These are phyloP conservation scores for Penicillium rolfsii DNA, from an alignment of 2,329 filamentous ascomycete genomes.

Conservation along the genomic window DNA sequence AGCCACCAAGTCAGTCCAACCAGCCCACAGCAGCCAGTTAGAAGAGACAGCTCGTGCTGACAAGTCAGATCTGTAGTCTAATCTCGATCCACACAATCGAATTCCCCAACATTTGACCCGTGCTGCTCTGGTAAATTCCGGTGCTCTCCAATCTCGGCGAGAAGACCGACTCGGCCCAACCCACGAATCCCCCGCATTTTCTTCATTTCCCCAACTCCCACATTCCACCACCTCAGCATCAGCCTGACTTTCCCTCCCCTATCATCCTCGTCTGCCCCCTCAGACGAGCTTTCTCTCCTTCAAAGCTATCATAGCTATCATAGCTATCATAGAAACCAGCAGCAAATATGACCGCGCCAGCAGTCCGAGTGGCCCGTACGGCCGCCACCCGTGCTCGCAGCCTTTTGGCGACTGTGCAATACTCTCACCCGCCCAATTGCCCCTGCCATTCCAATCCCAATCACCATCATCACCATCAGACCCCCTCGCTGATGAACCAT, in stretches of 20 bases:
- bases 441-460: slow-evolving; percentile 91
- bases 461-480: slow-evolving; percentile 73
- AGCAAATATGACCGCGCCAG: slow-evolving; percentile 40
- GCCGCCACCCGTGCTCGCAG: slow-evolving; percentile 55
- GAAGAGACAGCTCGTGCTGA: too few species aligned
- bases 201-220: slow-evolving; percentile 28
- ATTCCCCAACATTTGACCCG: not conserved
- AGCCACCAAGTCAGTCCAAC: not conserved
- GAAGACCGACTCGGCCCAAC: slow-evolving; percentile 24
- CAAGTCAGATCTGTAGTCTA: not conserved
- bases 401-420: slow-evolving; percentile 86
- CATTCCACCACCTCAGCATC: slow-evolving; percentile 9
- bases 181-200: slow-evolving; percentile 25
- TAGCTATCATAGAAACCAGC: not conserved
- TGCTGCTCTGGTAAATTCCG: not conserved
- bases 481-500: slow-evolving; percentile 54
- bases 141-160: slow-evolving; percentile 23
- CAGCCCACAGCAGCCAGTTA: not conserved
- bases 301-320: not conserved
- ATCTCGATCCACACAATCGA: not conserved
- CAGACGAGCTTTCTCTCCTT: not conserved
- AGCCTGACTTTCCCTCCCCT: slow-evolving; percentile 10
- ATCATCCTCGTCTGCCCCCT: slow-evolving; percentile 6
- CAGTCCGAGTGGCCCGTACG: slow-evolving; percentile 50
- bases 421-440: slow-evolving; percentile 81